A percentile compares a stretch with the other conserved stretches of the same genome.
phyloP scores from a whole-genome alignment of 2,329 filamentous ascomycete genomes.

The Elsinoe necatrix region DNA sequence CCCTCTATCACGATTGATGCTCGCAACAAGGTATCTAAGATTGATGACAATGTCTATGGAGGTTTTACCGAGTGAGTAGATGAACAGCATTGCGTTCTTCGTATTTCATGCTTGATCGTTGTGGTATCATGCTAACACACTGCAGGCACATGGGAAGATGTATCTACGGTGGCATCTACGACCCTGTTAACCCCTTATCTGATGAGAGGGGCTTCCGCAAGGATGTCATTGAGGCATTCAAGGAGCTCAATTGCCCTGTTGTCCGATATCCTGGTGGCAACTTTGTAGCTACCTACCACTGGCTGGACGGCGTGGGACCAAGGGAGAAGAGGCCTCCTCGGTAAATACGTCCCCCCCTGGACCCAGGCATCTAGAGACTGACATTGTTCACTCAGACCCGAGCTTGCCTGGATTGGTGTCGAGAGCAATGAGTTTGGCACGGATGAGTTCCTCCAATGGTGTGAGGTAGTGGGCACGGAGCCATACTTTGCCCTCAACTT shows the following conservation, averaged over 20 bases:
- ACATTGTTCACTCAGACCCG: slow-evolving; percentile 42
- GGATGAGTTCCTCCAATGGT: slow-evolving; percentile 81
- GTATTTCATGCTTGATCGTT: too few species aligned
- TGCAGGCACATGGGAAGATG: slow-evolving; percentile 76
- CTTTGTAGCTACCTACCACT: slow-evolving; percentile 78
- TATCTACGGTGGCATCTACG: slow-evolving; percentile 81
- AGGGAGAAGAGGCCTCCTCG: slow-evolving; percentile 53
- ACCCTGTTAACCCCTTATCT: slow-evolving; percentile 63
- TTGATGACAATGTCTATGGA: slow-evolving; percentile 73
- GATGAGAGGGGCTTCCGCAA: slow-evolving; percentile 68
- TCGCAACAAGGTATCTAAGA: slow-evolving; percentile 57
- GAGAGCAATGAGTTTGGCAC: slow-evolving; percentile 77
- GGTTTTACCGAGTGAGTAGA: slow-evolving; percentile 68
- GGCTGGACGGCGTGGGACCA: slow-evolving; percentile 72
- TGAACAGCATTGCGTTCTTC: neutral
- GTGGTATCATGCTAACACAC: neutral
- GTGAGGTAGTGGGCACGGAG: slow-evolving; percentile 61
- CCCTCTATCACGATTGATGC: slow-evolving; percentile 60
- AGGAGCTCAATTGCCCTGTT: slow-evolving; percentile 66
- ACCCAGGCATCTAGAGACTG: neutral
- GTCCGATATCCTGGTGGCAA: slow-evolving; percentile 78
- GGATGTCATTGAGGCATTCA: slow-evolving; percentile 66
- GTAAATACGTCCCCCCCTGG: neutral
- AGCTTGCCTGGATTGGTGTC: slow-evolving; percentile 69
- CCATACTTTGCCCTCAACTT: slow-evolving; percentile 76